Evolutionary conservation across 1,139 yeast species (phyloP).

Genomic region (Lodderomyces beijingensis): DNA sequence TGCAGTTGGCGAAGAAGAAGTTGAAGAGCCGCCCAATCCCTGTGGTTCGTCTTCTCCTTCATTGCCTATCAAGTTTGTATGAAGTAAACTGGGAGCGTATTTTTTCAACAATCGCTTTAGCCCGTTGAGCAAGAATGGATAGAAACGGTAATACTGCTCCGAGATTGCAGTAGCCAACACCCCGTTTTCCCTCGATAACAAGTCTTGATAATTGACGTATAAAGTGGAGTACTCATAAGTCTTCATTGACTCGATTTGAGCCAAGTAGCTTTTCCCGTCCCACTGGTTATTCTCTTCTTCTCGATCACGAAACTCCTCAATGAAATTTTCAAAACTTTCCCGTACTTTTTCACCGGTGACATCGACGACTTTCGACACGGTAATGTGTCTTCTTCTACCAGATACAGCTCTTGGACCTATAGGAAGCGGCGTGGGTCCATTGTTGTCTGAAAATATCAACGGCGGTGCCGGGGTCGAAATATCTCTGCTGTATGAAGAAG

Average conservation of each 20-base stretch:
- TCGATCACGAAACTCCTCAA: constrained; percentile 57
- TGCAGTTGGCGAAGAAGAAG: constrained; percentile 29
- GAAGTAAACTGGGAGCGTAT: constrained; percentile 71
- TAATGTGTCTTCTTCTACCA: constrained; percentile 50
- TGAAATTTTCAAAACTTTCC: constrained; percentile 82
- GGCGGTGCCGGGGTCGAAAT: constrained; percentile 16
- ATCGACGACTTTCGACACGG: constrained; percentile 84
- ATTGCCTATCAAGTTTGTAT: constrained; percentile 36
- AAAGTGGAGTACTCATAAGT: constrained; percentile 72
- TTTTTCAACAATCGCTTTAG: constrained; percentile 67
- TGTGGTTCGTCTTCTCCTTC: constrained; percentile 17
- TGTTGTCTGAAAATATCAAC: constrained; percentile 11
- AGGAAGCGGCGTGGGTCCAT: constrained; percentile 1
- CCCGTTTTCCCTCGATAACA: constrained; percentile 74
- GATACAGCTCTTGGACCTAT: constrained; percentile 13
- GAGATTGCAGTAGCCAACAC: constrained; percentile 85
- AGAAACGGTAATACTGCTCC: constrained; percentile 88
- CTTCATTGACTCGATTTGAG: constrained; percentile 80
- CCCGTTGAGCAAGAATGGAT: constrained; percentile 79
- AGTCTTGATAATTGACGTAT: constrained; percentile 80
- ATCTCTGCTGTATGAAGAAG: constrained; percentile 38
- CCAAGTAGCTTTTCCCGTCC: constrained; percentile 62
- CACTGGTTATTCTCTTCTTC: constrained; percentile 34
- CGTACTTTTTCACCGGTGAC: constrained; percentile 91
- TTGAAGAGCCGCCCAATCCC: constrained; percentile 16